Conservation (phyloP, 2,329 filamentous ascomycete species). For the Pseudonectria foliicola region DNA sequence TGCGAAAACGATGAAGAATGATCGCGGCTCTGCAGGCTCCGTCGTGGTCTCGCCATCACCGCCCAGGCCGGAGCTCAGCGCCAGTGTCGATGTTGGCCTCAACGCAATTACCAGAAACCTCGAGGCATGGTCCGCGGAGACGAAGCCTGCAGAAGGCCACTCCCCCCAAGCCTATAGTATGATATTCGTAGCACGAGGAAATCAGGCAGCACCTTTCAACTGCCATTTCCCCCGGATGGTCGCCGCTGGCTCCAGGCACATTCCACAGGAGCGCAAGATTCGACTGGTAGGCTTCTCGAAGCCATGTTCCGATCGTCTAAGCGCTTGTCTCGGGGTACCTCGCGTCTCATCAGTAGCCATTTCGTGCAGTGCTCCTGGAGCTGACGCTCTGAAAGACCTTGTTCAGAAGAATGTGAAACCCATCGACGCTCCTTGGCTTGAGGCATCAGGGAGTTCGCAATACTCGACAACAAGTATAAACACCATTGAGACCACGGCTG, state of each 20-base stretch:
- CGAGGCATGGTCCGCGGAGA: constrained; percentile 31
- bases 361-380: constrained; percentile 46
- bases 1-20: constrained; percentile 42
- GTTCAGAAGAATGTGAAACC: constrained; percentile 44
- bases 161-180: constrained; percentile 34
- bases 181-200: constrained; percentile 52
- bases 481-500: constrained; percentile 28
- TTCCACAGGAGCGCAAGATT: constrained; percentile 33
- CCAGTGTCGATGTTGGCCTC: constrained; percentile 57
- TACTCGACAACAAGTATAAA: constrained; percentile 30
- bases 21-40: constrained; percentile 16
- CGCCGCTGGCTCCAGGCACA: constrained; percentile 39
- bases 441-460: constrained; percentile 10
- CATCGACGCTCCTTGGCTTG: constrained; percentile 48
- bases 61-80: constrained; percentile 43
- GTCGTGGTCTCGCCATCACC: constrained; percentile 24
- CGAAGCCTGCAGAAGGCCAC: neutral
- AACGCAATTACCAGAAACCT: constrained; percentile 56
- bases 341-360: constrained; percentile 60
- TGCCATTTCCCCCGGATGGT: constrained; percentile 53
- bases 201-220: constrained; percentile 51
- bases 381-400: constrained; percentile 49
- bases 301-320: constrained; percentile 50
- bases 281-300: constrained; percentile 58
- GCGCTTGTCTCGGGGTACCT: constrained; percentile 50